phyloP scores from a whole-genome alignment of 306 rosid species.

The apple (Malus domestica) region DNA sequence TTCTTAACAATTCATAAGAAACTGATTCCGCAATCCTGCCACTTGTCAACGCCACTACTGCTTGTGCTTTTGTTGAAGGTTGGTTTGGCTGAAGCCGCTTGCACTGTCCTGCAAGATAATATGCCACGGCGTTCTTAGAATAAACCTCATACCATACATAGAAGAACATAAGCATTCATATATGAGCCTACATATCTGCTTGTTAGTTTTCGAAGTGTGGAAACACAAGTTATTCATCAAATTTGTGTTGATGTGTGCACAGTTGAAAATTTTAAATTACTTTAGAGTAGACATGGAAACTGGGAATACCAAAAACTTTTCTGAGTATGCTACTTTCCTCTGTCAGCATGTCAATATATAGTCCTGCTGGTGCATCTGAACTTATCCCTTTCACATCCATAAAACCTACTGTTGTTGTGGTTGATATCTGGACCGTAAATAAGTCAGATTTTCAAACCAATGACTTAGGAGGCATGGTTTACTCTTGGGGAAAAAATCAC shows the following conservation, averaged over 20 bases:
- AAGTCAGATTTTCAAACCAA: conserved; percentile 75
- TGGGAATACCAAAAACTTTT: conserved; percentile 73
- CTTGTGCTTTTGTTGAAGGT: conserved; percentile 86
- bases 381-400: conserved; percentile 79
- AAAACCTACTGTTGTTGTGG: conserved; percentile 58
- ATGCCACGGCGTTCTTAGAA: not conserved
- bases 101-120: conserved; percentile 67
- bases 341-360: conserved; percentile 65
- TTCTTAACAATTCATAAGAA: conserved; percentile 52
- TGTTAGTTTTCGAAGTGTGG: not conserved
- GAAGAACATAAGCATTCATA: not conserved
- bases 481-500: not conserved
- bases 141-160: not conserved
- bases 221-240: not conserved
- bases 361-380: conserved; percentile 47
- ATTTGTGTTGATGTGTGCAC: not conserved
- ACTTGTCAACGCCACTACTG: conserved; percentile 68
- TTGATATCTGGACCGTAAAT: conserved; percentile 95
- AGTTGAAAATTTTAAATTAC: not conserved
- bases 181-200: not conserved
- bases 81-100: conserved; percentile 84
- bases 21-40: conserved; percentile 67
- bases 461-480: conserved; percentile 25
- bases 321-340: conserved; percentile 70
- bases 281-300: not conserved